Evolutionary conservation across 2,329 filamentous ascomycete species (phyloP), one percentile per base, ranked within the genome.

Genomic region (Myriosclerotinia curreyana): DNA sequence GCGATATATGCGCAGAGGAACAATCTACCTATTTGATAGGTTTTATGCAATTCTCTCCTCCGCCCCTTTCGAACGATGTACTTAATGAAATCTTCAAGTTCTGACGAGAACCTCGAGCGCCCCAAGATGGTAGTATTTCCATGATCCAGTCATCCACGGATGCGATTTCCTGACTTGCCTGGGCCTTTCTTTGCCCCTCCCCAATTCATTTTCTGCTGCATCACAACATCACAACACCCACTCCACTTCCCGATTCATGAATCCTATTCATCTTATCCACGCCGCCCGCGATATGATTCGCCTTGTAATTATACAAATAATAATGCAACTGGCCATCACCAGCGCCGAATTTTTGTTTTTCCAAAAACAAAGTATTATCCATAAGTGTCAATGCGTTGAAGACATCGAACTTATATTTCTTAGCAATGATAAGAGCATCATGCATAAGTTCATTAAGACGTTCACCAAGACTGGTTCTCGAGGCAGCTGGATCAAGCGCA

Each of bases 231-330:
- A 96, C 91, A 73, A 96, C 85, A 48, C 95, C 95, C 66, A 99
- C 87, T 1, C 95, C 94, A 71, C 93, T 95, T 74, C 92, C 85
- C 67, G 85, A 83, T 70, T 88, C 85, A 74, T 96, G 93, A 48
- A 94, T 81, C 71, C 86, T 79, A 75, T 96, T 96, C 73, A 83
- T 86, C 72, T 83, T 83, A 75, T 97, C 87, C 51, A 98, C 87
- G 28, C 95, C 95, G 56, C 95, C 93, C 0, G 86, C 80, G 72
- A 99, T 89, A n/a, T 88, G 86, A 66, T 90, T 87, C 15, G 92
- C 91, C 64, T 92, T 87, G 81, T 97, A 99, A 79, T 99, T 99
- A 83, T 96, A 99, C 40, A 99, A 81, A 77, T 99, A 99, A 79
- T 93, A 99, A 77, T 99, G 92, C 71, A 99, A 81, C 76, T 95